These are phyloP conservation scores for Chondrostereum purpureum DNA, from an alignment of 1,284 basidiomycete genomes.

Conservation along the genomic window DNA sequence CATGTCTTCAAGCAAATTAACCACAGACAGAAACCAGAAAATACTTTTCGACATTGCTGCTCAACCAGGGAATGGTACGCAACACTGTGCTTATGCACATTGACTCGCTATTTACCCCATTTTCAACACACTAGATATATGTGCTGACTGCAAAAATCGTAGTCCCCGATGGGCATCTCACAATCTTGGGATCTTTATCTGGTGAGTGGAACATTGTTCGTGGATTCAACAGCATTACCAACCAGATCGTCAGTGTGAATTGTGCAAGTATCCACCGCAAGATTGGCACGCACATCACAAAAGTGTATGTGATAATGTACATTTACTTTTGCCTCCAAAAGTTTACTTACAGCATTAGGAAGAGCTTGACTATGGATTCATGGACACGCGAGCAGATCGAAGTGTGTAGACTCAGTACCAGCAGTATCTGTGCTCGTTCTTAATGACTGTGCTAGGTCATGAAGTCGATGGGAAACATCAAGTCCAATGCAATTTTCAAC, in stretches of 20 bases:
- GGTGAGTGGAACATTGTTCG: too few species aligned
- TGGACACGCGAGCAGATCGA: conserved; percentile 86
- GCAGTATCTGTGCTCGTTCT: conserved; percentile 10
- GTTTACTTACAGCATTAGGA: conserved; percentile 37
- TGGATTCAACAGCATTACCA: too few species aligned
- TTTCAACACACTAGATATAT: conserved; percentile 48
- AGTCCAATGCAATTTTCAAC: conserved; percentile 70
- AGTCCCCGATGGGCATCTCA: conserved; percentile 79
- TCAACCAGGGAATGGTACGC: conserved; percentile 71
- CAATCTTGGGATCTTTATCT: conserved; percentile 77
- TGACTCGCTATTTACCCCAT: conserved; percentile 6
- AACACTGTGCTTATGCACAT: conserved; percentile 10
- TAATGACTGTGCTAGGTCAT: conserved; percentile 49
- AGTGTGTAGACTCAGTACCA: conserved; percentile 36
- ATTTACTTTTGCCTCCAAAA: conserved; percentile 3
- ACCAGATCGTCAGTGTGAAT: conserved; percentile 54
- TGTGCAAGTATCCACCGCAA: conserved; percentile 86
- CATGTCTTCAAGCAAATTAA: conserved; percentile 41
- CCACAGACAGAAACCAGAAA: conserved; percentile 61
- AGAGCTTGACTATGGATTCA: conserved; percentile 76
- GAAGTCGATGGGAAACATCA: conserved; percentile 71
- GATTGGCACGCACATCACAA: conserved; percentile 80
- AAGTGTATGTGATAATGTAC: conserved; percentile 55
- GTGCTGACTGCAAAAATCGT: conserved; percentile 78
- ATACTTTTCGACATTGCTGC: conserved; percentile 57